Conservation (phyloP, 2,329 filamentous ascomycete genomes). For the Fusarium tricinctum region DNA sequence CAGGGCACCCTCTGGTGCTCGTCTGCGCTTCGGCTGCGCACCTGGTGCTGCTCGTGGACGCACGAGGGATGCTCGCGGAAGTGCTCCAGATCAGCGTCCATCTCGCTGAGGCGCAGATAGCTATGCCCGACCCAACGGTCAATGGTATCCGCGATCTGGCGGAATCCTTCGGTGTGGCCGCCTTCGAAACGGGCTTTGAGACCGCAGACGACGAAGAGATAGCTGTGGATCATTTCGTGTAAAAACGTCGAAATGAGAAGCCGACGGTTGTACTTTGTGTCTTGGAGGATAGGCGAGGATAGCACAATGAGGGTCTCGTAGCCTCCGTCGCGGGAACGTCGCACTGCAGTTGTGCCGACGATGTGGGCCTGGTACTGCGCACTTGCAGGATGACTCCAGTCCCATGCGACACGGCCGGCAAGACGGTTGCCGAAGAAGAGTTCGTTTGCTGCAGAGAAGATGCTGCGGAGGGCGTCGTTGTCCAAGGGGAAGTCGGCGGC, state of each 20-base stretch:
- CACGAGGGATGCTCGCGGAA: conserved; percentile 57
- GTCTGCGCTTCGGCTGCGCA: conserved; percentile 33
- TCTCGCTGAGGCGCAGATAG: conserved; percentile 68
- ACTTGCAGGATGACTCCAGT: conserved; percentile 68
- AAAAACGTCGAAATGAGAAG: conserved; percentile 75
- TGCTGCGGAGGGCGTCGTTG: conserved; percentile 68
- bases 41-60: conserved; percentile 46
- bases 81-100: conserved; percentile 72
- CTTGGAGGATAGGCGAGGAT: conserved; percentile 70
- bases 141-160: conserved; percentile 70
- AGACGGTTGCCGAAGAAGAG: conserved; percentile 73
- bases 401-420: conserved; percentile 71
- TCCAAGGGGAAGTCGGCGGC: conserved; percentile 67
- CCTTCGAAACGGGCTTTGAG: conserved; percentile 68
- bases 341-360: conserved; percentile 73
- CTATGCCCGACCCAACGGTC: conserved; percentile 72
- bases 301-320: conserved; percentile 75
- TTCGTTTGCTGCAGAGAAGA: conserved; percentile 72
- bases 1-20: conserved; percentile 34
- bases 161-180: conserved; percentile 73
- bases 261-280: conserved; percentile 69
- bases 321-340: conserved; percentile 62
- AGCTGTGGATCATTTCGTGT: conserved; percentile 77
- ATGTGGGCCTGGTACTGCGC: conserved; percentile 67
- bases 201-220: conserved; percentile 73